Evolutionary conservation across 208 protist species (phyloP), one percentile per base, ranked within the genome.

Genomic region (Borovskyia barvae): DNA sequence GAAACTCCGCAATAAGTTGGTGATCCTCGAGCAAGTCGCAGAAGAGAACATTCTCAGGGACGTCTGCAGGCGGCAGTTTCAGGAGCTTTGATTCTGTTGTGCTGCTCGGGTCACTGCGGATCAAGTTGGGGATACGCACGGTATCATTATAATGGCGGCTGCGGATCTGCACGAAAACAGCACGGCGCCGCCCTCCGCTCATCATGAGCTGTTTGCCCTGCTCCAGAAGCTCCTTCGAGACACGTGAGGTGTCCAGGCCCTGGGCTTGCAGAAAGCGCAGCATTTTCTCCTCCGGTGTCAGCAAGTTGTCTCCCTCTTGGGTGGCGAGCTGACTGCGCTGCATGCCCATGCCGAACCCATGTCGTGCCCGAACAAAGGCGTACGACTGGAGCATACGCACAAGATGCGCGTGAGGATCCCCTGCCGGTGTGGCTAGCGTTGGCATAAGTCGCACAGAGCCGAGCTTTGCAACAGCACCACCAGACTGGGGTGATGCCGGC

Each of bases 261-360:
- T 93, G 87, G 3, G 87, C 83, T 59, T 93, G 83, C 33, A 93
- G 47, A 48, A 93, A 93, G 49, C 87, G 75, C 24, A 90, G 22
- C 48, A 93, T 64, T 54, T 80, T 74, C 48, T 85, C 71, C 73
- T 92, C 84, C 2, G 84, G 65, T 8, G 76, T 80, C 26, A 92
- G 67, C 57, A 83, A 25, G 43, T 72, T 48, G 56, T 93, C 83
- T 19, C 68, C 80, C 47, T 71, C 68, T 40, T 81, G 80, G 17
- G 67, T 63, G 2, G 78, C 66, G 9, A 93, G 66, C 61, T 93
- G 81, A 15, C 80, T 86, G 36, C 87, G 82, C 62, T 90, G 84
- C 77, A 88, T 77, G 50, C 87, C 87, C 79, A 93, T 82, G 20
- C 87, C 87, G 58, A 93, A 93, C 36, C 83, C 82, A 58, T 93